These are phyloP conservation scores for Nakazawaea molendinolei DNA, from an alignment of 805 yeast genomes.

Conservation along the genomic window DNA sequence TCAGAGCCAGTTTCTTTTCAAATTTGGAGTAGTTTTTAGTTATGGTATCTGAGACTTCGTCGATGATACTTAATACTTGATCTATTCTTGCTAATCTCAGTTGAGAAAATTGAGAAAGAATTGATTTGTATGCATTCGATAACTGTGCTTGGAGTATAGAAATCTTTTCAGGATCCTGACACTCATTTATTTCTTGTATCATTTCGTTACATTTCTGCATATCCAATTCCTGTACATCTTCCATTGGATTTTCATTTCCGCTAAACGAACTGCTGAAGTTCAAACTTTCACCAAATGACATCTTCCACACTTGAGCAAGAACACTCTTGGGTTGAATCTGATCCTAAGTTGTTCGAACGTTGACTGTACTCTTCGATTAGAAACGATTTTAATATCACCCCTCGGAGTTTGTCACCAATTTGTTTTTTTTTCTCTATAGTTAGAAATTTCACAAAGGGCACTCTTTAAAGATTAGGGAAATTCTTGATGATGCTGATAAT, in stretches of 20 bases:
- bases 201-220: not conserved
- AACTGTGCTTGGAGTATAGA: conserved; percentile 19
- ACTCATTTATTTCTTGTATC: not conserved
- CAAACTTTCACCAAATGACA: too few species aligned
- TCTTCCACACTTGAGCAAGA: too few species aligned
- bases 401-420: too few species aligned
- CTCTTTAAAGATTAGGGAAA: too few species aligned
- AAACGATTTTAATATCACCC: too few species aligned
- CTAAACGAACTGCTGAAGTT: too few species aligned
- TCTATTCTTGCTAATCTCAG: conserved; percentile 26
- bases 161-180: conserved; percentile 10
- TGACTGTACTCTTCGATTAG: too few species aligned
- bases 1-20: conserved; percentile 15
- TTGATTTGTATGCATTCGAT: conserved; percentile 23
- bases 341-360: too few species aligned
- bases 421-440: too few species aligned
- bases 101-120: conserved; percentile 23
- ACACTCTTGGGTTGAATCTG: too few species aligned
- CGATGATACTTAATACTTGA: conserved; percentile 25
- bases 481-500: too few species aligned
- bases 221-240: not conserved
- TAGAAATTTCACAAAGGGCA: too few species aligned
- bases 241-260: not conserved
- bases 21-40: conserved; percentile 16
- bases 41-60: conserved; percentile 20